Conservation (phyloP, 805 yeast genomes). For the Schwanniomyces vanrijiae region DNA sequence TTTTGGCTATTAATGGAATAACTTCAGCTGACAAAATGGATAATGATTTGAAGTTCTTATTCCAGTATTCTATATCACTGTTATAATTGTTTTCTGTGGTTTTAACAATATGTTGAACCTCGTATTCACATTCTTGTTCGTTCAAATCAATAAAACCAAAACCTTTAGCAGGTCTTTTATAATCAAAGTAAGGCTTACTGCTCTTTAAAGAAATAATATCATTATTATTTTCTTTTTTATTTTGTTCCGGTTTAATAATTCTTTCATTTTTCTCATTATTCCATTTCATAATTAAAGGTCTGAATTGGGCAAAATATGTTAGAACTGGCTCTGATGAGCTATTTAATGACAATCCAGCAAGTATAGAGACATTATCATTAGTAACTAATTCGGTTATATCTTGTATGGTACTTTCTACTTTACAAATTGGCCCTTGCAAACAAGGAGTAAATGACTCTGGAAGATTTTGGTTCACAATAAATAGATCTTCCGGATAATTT, state of each 20-base stretch:
- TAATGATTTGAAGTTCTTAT: conserved; percentile 9
- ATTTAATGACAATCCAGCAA: conserved; percentile 13
- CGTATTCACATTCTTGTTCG: conserved; percentile 6
- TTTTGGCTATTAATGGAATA: conserved; percentile 6
- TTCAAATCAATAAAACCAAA: conserved; percentile 27
- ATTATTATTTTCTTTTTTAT: not conserved
- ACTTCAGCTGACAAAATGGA: conserved; percentile 16
- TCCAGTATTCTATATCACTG: conserved; percentile 11
- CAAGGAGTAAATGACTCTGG: conserved; percentile 8
- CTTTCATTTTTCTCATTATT: not conserved
- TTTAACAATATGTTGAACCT: not conserved
- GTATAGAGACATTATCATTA: conserved; percentile 12
- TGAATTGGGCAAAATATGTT: conserved; percentile 23
- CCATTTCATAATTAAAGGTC: conserved; percentile 26
- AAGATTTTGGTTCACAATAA: conserved; percentile 11
- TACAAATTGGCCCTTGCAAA: conserved; percentile 27
- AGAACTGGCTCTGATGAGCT: conserved; percentile 6
- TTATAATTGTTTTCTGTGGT: conserved; percentile 1
- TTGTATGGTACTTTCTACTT: conserved; percentile 4
- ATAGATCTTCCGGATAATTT: conserved; percentile 7
- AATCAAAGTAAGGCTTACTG: not conserved
- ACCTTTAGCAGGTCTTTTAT: conserved; percentile 23
- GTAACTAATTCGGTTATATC: conserved; percentile 15
- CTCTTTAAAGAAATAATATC: not conserved
- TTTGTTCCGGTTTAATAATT: not conserved